Evolutionary conservation across 495 filamentous ascomycete species (phyloP).

Genomic region (Tirmania nivea): DNA sequence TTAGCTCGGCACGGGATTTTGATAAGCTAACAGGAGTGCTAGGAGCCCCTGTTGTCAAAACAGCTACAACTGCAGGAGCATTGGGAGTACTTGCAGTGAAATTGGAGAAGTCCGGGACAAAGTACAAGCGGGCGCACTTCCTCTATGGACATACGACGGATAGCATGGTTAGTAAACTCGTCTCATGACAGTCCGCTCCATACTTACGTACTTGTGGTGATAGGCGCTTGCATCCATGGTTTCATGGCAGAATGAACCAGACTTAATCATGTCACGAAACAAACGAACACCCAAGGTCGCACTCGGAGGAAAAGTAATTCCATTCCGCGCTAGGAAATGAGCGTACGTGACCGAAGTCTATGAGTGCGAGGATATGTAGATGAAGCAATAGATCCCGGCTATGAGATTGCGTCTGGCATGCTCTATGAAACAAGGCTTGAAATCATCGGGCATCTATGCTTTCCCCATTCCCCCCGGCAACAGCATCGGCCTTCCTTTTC

Average conservation of each 20-base stretch:
- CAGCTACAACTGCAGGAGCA: conserved; percentile 17
- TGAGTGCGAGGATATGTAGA: too few relatives aligned
- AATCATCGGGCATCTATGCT: neutral
- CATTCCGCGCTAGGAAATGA: neutral
- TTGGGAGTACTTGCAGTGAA: conserved; percentile 20
- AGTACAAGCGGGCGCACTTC: conserved; percentile 15
- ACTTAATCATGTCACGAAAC: conserved; percentile 63
- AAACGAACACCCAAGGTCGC: conserved; percentile 18
- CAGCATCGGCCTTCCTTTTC: conserved; percentile 22
- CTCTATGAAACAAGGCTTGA: too few relatives aligned
- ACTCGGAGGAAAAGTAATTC: conserved; percentile 10
- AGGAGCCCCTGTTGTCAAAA: conserved; percentile 15
- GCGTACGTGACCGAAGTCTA: too few relatives aligned
- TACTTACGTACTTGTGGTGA: conserved; percentile 5
- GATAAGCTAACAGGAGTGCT: too few relatives aligned
- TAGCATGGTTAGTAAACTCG: conserved; percentile 15
- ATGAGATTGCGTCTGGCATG: too few relatives aligned
- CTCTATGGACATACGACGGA: conserved; percentile 19
- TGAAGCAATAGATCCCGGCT: too few relatives aligned
- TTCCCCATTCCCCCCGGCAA: neutral
- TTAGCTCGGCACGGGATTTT: too few relatives aligned
- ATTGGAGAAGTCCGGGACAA: conserved; percentile 8
- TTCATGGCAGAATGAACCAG: conserved; percentile 43
- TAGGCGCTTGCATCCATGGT: conserved; percentile 64
- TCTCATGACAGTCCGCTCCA: neutral